These are phyloP conservation scores for Vaccinium corymbosum DNA, from an alignment of 148 eudicot genomes.

Conservation along the genomic window DNA sequence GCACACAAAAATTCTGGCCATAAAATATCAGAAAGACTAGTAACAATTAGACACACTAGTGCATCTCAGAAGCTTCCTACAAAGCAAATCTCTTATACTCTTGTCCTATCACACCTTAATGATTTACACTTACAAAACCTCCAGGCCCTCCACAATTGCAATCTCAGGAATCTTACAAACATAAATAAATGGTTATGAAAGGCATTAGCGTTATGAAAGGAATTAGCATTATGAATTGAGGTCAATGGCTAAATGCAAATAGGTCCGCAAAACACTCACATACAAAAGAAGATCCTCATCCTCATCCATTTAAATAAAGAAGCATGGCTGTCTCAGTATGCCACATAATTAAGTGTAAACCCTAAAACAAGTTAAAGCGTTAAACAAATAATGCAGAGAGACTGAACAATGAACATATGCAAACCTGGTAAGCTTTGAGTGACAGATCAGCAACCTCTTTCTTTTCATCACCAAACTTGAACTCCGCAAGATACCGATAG, in stretches of 20 bases:
- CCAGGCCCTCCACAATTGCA: neutral
- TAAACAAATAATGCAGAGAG: neutral
- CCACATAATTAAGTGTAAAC: neutral
- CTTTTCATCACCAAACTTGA: constrained; percentile 31
- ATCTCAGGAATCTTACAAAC: neutral
- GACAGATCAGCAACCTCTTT: constrained; percentile 37
- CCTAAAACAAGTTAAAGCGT: no score
- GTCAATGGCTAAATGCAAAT: neutral
- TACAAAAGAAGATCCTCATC: neutral
- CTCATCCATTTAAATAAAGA: neutral
- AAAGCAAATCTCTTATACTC: neutral
- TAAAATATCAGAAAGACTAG: neutral
- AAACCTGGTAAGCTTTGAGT: constrained; percentile 34
- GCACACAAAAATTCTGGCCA: neutral
- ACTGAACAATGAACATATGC: neutral
- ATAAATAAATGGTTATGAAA: neutral
- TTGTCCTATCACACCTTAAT: neutral
- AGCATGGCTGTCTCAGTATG: neutral
- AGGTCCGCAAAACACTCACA: neutral
- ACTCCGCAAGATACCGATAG: constrained; percentile 37
- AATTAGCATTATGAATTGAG: neutral
- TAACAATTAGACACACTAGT: neutral
- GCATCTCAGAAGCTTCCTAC: neutral
- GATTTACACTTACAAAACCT: neutral
- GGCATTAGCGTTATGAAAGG: neutral